These are phyloP conservation scores for Auricularia sp. DNA, from an alignment of 768 basidiomycete genomes.

Conservation along the genomic window DNA sequence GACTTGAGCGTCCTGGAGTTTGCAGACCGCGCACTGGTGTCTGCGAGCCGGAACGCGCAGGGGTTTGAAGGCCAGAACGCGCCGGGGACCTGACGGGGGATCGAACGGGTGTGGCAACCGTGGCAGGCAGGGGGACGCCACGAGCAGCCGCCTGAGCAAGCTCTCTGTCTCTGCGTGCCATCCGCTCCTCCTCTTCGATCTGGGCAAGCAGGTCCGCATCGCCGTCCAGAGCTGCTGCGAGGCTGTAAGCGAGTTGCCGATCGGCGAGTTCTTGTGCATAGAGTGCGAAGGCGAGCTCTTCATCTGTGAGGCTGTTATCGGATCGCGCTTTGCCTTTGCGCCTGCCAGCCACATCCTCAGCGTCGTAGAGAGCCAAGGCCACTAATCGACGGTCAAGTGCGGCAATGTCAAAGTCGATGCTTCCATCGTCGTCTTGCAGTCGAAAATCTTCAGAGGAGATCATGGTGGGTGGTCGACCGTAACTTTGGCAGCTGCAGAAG, in stretches of 20 bases:
- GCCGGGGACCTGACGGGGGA: background rate
- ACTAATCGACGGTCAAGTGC: background rate
- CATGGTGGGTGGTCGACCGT: background rate
- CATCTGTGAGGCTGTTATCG: constrained; percentile 27
- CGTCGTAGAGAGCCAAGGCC: constrained; percentile 25
- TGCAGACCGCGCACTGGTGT: too few species aligned
- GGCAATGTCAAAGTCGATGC: background rate
- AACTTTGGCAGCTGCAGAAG: too few species aligned
- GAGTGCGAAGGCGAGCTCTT: constrained; percentile 34
- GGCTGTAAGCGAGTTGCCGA: constrained; percentile 27
- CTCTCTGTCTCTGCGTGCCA: constrained; percentile 30
- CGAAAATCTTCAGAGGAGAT: background rate
- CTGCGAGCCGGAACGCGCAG: background rate
- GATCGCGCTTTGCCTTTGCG: constrained; percentile 25
- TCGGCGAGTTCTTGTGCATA: constrained; percentile 33
- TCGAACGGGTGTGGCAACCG: background rate
- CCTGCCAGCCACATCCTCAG: constrained; percentile 22
- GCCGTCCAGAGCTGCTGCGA: constrained; percentile 30
- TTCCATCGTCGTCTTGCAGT: background rate
- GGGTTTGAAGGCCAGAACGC: background rate
- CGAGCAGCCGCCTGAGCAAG: constrained; percentile 29
- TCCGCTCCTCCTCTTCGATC: constrained; percentile 24
- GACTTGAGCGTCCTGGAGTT: too few species aligned
- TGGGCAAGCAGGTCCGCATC: constrained; percentile 26
- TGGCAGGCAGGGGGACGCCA: constrained; percentile 12